phyloP scores from a whole-genome alignment of 1,139 yeast genomes.

The Pichia sp. region DNA sequence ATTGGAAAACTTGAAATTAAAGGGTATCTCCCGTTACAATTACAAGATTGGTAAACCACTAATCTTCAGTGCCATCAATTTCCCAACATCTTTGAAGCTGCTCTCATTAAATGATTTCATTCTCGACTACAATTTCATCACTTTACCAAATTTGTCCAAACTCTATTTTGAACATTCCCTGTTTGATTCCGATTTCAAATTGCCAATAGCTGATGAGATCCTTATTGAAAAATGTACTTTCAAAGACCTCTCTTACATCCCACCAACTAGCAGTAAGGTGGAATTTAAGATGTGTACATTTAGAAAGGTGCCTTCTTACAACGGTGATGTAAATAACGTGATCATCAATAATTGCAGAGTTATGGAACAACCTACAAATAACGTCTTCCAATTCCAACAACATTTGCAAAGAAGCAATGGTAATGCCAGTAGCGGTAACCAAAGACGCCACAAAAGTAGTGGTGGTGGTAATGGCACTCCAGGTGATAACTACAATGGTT shows the following conservation, averaged over 20 bases:
- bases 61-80: constrained; percentile 22
- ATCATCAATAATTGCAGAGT: constrained; percentile 23
- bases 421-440: constrained; percentile 1
- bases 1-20: constrained; percentile 22
- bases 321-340: constrained; percentile 22
- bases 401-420: constrained; percentile 13
- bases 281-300: constrained; percentile 28
- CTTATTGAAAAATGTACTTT: constrained; percentile 25
- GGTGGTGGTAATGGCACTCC: background rate
- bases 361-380: constrained; percentile 24
- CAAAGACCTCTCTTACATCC: constrained; percentile 22
- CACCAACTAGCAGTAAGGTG: constrained; percentile 15
- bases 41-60: constrained; percentile 25
- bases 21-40: constrained; percentile 25
- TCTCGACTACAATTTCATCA: constrained; percentile 21
- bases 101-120: constrained; percentile 25
- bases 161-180: constrained; percentile 25
- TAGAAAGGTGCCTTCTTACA: constrained; percentile 22
- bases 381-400: constrained; percentile 21
- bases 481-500: background rate
- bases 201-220: constrained; percentile 22
- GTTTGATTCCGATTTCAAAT: constrained; percentile 24
- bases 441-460: constrained; percentile 1
- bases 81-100: constrained; percentile 21
- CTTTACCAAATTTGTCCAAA: constrained; percentile 20